A percentile compares a stretch with the other conserved stretches of the same genome.
phyloP scores from a whole-genome alignment of 176 grass and related monocot species.

The Aegilops longissima region DNA sequence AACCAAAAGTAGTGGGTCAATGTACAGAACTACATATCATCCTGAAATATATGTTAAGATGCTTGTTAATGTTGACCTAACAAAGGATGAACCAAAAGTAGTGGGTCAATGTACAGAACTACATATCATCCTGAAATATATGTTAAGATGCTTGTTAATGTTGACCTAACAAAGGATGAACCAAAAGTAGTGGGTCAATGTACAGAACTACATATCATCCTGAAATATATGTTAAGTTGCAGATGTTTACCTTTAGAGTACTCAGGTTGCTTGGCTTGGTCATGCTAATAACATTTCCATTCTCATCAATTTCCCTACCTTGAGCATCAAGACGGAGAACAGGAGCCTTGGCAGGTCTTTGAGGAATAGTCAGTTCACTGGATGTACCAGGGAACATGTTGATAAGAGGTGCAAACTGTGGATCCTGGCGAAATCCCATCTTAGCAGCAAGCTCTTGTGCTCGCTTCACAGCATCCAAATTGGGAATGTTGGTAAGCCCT shows the following conservation, averaged over 20 bases:
- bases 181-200: conserved; percentile 11
- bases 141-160: conserved; percentile 64
- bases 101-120: background rate
- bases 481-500: conserved; percentile 67
- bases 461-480: conserved; percentile 86
- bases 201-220: background rate
- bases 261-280: conserved; percentile 76
- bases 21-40: background rate
- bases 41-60: conserved; percentile 4
- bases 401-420: conserved; percentile 77
- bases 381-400: conserved; percentile 88
- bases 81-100: conserved; percentile 28
- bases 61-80: conserved; percentile 94
- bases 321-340: conserved; percentile 90
- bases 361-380: conserved; percentile 61
- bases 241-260: conserved; percentile 78
- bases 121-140: background rate
- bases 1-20: conserved; percentile 23
- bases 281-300: conserved; percentile 81
- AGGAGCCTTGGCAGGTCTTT: conserved; percentile 78
- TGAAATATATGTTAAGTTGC: conserved; percentile 1
- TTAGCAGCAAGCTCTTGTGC: conserved; percentile 90
- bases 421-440: conserved; percentile 96
- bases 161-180: conserved; percentile 65
- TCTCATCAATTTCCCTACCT: conserved; percentile 92